Percentiles rank a stretch among this genome's conserved stretches.
phyloP scores from a whole-genome alignment of 805 yeast species.

The Wickerhamiella musiphila region DNA sequence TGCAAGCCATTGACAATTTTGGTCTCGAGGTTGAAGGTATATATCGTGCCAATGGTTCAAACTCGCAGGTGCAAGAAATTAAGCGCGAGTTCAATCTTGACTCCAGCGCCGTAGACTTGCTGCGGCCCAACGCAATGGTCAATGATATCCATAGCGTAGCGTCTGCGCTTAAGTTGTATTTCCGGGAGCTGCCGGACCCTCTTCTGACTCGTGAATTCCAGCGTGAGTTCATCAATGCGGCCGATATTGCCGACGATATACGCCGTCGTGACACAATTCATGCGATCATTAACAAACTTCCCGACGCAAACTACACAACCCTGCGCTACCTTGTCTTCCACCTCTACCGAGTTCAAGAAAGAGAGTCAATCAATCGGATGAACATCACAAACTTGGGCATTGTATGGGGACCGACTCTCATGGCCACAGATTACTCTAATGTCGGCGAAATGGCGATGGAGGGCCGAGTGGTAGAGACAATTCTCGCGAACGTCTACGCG shows the following conservation, averaged over 20 bases:
- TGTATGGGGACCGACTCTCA: conserved; percentile 87
- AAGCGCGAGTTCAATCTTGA: conserved; percentile 46
- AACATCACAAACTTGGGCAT: conserved; percentile 62
- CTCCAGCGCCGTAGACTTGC: conserved; percentile 37
- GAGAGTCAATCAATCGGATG: conserved; percentile 61
- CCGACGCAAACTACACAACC: conserved; percentile 91
- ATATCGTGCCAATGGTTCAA: conserved; percentile 72
- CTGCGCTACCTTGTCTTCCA: conserved; percentile 74
- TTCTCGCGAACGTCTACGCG: conserved; percentile 67
- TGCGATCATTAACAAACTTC: conserved; percentile 71
- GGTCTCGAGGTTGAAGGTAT: conserved; percentile 83
- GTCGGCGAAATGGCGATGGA: conserved; percentile 63
- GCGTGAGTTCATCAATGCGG: conserved; percentile 48
- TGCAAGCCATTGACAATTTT: conserved; percentile 65
- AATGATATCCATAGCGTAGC: conserved; percentile 86
- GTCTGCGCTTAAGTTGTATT: conserved; percentile 66
- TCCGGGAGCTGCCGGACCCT: conserved; percentile 75
- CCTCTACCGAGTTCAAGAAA: conserved; percentile 50
- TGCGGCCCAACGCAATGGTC: conserved; percentile 38
- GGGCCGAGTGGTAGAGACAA: conserved; percentile 65
- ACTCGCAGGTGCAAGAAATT: conserved; percentile 52
- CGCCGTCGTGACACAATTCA: conserved; percentile 62
- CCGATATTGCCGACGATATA: conserved; percentile 43
- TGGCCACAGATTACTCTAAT: conserved; percentile 46
- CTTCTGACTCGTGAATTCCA: conserved; percentile 49